A percentile compares a stretch with the other conserved stretches of the same genome.
Evolutionary conservation across 2,329 filamentous ascomycete species (phyloP).

Genomic region (Penicillium palitans): DNA sequence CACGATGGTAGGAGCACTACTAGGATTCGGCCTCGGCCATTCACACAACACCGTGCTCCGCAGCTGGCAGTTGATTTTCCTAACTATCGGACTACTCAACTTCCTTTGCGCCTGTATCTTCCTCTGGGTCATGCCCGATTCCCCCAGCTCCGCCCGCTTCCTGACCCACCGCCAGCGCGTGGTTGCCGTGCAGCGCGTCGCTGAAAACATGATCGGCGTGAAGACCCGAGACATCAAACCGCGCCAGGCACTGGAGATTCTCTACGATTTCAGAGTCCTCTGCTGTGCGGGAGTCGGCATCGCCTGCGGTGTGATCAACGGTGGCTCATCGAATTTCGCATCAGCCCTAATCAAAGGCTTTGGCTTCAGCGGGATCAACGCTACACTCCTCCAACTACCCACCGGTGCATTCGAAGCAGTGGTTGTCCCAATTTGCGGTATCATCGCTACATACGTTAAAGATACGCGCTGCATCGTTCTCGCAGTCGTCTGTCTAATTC

Average conservation of each 20-base stretch:
- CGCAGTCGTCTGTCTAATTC: constrained; percentile 31
- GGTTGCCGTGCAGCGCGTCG: constrained; percentile 44
- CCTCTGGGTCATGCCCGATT: constrained; percentile 40
- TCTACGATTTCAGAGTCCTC: constrained; percentile 42
- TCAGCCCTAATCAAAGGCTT: constrained; percentile 50
- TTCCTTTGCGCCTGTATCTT: constrained; percentile 44
- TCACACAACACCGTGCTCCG: constrained; percentile 27
- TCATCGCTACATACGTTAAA: constrained; percentile 47
- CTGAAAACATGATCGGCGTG: constrained; percentile 46
- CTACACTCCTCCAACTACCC: constrained; percentile 38
- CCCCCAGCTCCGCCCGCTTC: constrained; percentile 41
- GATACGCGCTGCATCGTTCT: constrained; percentile 41
- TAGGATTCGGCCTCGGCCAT: constrained; percentile 40
- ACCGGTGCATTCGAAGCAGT: constrained; percentile 37
- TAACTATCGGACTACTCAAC: constrained; percentile 47
- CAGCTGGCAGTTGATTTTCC: constrained; percentile 45
- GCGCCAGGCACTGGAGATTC: constrained; percentile 41
- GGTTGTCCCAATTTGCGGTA: constrained; percentile 40
- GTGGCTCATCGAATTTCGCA: constrained; percentile 52
- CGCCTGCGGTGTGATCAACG: constrained; percentile 51
- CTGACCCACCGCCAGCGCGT: constrained; percentile 42
- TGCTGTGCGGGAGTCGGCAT: constrained; percentile 46
- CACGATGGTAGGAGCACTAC: constrained; percentile 40
- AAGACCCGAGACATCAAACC: constrained; percentile 40
- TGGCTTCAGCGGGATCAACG: constrained; percentile 34